A percentile compares a stretch with the other conserved stretches of the same genome.
phyloP scores from a whole-genome alignment of 2,329 filamentous ascomycete species.

The Blumeriella jaapii region DNA sequence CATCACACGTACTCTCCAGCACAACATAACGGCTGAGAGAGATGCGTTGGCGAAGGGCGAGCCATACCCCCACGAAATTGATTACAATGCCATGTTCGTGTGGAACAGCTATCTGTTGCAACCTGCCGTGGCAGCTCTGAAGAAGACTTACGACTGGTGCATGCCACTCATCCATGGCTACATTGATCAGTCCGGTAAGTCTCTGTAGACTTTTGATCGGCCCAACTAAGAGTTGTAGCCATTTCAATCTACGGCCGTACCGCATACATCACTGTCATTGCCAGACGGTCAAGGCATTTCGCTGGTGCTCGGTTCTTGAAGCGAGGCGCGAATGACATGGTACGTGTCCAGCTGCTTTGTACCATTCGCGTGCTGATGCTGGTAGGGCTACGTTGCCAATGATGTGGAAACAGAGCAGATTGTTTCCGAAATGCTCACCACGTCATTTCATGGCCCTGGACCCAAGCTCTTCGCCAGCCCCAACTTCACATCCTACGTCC shows the following conservation, averaged over 20 bases:
- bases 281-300: conserved; percentile 82
- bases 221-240: conserved; percentile 31
- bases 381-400: conserved; percentile 79
- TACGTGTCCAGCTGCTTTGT: conserved; percentile 23
- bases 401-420: conserved; percentile 99
- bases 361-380: conserved; percentile 6
- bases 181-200: conserved; percentile 67
- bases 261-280: conserved; percentile 89
- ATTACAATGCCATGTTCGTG: conserved; percentile 92
- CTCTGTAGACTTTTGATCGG: neutral
- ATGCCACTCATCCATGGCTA: conserved; percentile 92
- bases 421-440: conserved; percentile 86
- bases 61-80: conserved; percentile 44
- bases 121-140: conserved; percentile 58
- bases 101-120: conserved; percentile 89
- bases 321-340: conserved; percentile 80
- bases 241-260: conserved; percentile 78
- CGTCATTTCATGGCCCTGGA: conserved; percentile 88
- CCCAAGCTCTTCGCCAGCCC: conserved; percentile 77
- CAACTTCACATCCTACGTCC: conserved; percentile 89
- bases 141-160: conserved; percentile 89
- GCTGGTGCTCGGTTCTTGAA: conserved; percentile 92
- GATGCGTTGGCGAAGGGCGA: conserved; percentile 54
- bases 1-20: conserved; percentile 81
- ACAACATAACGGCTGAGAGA: conserved; percentile 79